Conservation (phyloP, 2,329 filamentous ascomycete genomes). For the Penicillium brevicompactum region DNA sequence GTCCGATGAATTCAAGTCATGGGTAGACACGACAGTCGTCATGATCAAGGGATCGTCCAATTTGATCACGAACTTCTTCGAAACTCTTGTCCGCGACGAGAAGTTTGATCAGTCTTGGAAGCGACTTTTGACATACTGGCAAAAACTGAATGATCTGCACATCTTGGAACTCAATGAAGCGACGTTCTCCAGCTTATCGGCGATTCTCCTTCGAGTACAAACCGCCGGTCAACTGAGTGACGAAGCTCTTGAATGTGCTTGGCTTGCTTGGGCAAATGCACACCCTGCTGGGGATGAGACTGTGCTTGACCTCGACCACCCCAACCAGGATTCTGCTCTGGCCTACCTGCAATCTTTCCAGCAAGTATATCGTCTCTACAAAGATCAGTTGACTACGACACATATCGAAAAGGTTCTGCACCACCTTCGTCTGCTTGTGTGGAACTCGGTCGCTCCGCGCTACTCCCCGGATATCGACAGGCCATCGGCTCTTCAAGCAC, state of each 20-base stretch:
- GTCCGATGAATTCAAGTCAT: slow-evolving; percentile 52
- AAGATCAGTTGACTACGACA: slow-evolving; percentile 62
- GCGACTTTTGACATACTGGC: slow-evolving; percentile 70
- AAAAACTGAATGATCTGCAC: slow-evolving; percentile 62
- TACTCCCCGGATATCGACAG: slow-evolving; percentile 45
- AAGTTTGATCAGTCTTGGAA: slow-evolving; percentile 76
- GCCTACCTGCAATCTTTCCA: slow-evolving; percentile 78
- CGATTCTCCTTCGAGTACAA: slow-evolving; percentile 57
- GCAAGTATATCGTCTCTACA: slow-evolving; percentile 76
- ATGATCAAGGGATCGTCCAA: slow-evolving; percentile 72
- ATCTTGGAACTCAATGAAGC: slow-evolving; percentile 73
- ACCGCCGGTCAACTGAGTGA: slow-evolving; percentile 45
- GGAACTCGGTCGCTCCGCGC: slow-evolving; percentile 61
- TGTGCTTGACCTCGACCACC: slow-evolving; percentile 48
- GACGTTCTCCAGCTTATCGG: slow-evolving; percentile 66
- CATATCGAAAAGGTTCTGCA: slow-evolving; percentile 68
- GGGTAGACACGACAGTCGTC: slow-evolving; percentile 74
- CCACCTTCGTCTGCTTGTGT: slow-evolving; percentile 71
- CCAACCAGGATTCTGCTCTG: slow-evolving; percentile 80
- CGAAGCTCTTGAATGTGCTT: slow-evolving; percentile 61
- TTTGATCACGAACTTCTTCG: slow-evolving; percentile 75
- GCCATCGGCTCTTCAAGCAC: slow-evolving; percentile 38
- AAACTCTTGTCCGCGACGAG: slow-evolving; percentile 66
- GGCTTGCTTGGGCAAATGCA: slow-evolving; percentile 70
- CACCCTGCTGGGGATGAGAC: slow-evolving; percentile 56